These are phyloP conservation scores for Neofusicoccum kwambonambiense DNA, from an alignment of 2,329 filamentous ascomycete genomes.

Conservation along the genomic window DNA sequence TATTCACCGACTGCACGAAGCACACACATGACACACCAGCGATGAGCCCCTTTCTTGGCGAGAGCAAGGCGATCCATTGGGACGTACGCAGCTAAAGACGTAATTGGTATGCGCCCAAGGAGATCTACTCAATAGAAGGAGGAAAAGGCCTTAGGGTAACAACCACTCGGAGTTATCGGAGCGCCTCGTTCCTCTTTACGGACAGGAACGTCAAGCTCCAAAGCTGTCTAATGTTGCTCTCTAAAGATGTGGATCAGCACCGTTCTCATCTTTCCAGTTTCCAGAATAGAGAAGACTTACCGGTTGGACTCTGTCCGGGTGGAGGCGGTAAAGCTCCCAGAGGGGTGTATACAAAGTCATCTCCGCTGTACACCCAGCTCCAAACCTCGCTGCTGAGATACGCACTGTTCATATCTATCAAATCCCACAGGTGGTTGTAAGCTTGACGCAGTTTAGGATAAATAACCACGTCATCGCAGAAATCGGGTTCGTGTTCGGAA, in stretches of 20 bases:
- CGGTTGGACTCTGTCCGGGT: slow-evolving; percentile 34
- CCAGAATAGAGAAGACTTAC: neutral
- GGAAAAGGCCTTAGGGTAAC: neutral
- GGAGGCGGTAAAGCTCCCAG: slow-evolving; percentile 53
- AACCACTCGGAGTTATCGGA: neutral
- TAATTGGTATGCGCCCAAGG: neutral
- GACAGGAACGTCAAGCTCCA: slow-evolving; percentile 61
- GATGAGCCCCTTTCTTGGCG: neutral
- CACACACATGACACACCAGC: neutral
- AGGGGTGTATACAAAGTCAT: slow-evolving; percentile 49
- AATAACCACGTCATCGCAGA: slow-evolving; percentile 50
- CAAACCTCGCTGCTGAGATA: slow-evolving; percentile 61
- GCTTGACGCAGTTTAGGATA: slow-evolving; percentile 47
- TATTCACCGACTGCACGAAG: neutral
- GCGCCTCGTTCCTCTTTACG: slow-evolving; percentile 43
- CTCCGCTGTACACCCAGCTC: slow-evolving; percentile 58
- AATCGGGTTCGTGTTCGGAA: slow-evolving; percentile 39
- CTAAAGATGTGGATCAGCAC: slow-evolving; percentile 24
- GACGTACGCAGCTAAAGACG: neutral
- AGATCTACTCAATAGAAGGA: neutral
- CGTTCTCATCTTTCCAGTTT: neutral
- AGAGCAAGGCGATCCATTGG: neutral
- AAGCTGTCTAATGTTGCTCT: slow-evolving; percentile 57
- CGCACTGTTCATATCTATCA: slow-evolving; percentile 55
- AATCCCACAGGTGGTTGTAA: slow-evolving; percentile 62